Evolutionary conservation across 2,329 filamentous ascomycete genomes (phyloP).

Genomic region (Stemphylium lycopersici): DNA sequence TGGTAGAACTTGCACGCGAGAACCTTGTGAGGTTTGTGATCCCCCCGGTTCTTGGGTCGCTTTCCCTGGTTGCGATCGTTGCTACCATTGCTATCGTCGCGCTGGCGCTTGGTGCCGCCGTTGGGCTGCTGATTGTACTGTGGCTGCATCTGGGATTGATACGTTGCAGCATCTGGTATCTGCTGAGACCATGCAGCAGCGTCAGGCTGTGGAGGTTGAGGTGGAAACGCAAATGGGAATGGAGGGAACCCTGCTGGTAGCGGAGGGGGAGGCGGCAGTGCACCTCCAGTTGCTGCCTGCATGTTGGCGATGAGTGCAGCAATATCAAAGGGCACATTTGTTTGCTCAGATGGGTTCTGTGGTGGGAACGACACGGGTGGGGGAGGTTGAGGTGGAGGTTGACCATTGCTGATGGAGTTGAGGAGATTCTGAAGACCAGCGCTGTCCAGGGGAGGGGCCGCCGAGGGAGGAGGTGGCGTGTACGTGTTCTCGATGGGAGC

Average conservation of each 20-base stretch:
- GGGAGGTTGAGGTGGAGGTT: conserved; percentile 21
- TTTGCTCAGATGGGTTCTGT: conserved; percentile 22
- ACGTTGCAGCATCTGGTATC: conserved; percentile 14
- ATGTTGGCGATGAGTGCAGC: conserved; percentile 34
- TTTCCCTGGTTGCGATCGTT: conserved; percentile 61
- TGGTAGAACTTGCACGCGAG: conserved; percentile 71
- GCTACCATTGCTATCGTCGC: conserved; percentile 39
- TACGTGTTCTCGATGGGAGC: conserved; percentile 26
- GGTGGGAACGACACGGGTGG: conserved; percentile 17
- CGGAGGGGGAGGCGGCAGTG: conserved; percentile 33
- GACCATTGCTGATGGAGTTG: conserved; percentile 22
- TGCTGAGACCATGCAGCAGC: conserved; percentile 21
- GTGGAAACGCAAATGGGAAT: conserved; percentile 22
- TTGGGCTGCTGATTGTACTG: conserved; percentile 38
- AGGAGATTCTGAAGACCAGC: conserved; percentile 39
- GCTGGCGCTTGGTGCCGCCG: conserved; percentile 44
- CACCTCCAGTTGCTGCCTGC: conserved; percentile 23
- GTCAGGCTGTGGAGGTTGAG: conserved; percentile 18
- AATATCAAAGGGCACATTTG: conserved; percentile 26
- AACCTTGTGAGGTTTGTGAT: conserved; percentile 46
- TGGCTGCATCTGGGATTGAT: conserved; percentile 17
- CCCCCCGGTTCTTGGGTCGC: conserved; percentile 29
- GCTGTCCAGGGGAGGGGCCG: conserved; percentile 31
- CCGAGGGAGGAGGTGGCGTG: conserved; percentile 23
- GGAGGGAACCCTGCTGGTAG: conserved; percentile 28